Evolutionary conservation across 129 eudicot species (phyloP).

Genomic region (Artemisia argyi): DNA sequence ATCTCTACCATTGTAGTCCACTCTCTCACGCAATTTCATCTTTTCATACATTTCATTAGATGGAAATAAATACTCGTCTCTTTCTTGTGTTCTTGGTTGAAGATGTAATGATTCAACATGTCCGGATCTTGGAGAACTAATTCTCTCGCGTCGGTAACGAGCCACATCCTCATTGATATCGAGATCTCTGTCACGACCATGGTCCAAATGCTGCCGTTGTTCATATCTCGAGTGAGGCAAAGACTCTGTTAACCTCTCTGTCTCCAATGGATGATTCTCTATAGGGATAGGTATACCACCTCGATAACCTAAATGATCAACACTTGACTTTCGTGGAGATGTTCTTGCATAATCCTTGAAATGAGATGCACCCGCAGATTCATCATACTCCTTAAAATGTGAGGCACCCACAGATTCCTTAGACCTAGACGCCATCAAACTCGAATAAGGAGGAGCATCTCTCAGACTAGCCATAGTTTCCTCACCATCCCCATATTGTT

Average conservation of each 20-base stretch:
- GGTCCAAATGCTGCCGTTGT: constrained; percentile 35
- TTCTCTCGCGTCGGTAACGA: constrained; percentile 23
- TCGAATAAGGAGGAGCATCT: constrained; percentile 21
- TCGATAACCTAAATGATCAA: constrained; percentile 29
- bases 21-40: constrained; percentile 32
- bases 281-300: constrained; percentile 35
- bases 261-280: constrained; percentile 34
- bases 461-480: constrained; percentile 26
- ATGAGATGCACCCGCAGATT: constrained; percentile 32
- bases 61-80: constrained; percentile 34
- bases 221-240: constrained; percentile 35
- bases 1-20: constrained; percentile 34
- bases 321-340: constrained; percentile 38
- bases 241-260: constrained; percentile 28
- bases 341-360: constrained; percentile 41
- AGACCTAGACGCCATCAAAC: constrained; percentile 28
- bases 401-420: constrained; percentile 35
- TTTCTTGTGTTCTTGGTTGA: constrained; percentile 27
- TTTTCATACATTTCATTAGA: constrained; percentile 40
- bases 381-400: constrained; percentile 40
- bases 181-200: constrained; percentile 24
- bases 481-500: constrained; percentile 30
- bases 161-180: constrained; percentile 26
- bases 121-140: constrained; percentile 36
- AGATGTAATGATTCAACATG: constrained; percentile 34